These are phyloP conservation scores for Penicillium fimorum DNA, from an alignment of 495 filamentous ascomycete genomes.

Conservation along the genomic window DNA sequence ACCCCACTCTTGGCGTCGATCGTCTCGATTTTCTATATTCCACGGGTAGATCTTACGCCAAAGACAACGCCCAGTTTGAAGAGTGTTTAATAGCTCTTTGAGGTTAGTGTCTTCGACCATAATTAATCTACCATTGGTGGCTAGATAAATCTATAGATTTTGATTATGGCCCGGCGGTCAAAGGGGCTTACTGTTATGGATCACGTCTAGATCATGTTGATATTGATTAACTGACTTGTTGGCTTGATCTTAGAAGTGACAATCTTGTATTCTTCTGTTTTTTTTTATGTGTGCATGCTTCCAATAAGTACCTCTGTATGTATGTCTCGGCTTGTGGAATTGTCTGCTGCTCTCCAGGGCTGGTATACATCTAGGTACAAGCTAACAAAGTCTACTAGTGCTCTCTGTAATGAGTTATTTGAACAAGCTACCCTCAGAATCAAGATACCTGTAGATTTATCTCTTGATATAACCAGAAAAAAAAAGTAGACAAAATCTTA, in stretches of 20 bases:
- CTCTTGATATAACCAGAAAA: background rate
- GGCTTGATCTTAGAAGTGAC: background rate
- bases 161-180: background rate
- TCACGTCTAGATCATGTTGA: background rate
- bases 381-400: background rate
- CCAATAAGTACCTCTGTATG: background rate
- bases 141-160: background rate
- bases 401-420: background rate
- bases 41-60: background rate
- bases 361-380: background rate
- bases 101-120: background rate
- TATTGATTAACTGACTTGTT: background rate
- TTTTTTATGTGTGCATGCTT: background rate
- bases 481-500: background rate
- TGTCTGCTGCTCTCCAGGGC: no score
- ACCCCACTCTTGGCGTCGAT: constrained; percentile 6
- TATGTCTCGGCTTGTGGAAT: background rate
- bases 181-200: background rate
- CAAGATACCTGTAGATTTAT: background rate
- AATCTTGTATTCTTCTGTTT: background rate
- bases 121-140: background rate
- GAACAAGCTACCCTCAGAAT: no score
- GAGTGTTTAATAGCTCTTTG: background rate
- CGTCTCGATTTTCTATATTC: background rate
- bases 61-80: background rate